phyloP scores from a whole-genome alignment of 1,284 basidiomycete genomes.

The Papiliotrema terrestris region DNA sequence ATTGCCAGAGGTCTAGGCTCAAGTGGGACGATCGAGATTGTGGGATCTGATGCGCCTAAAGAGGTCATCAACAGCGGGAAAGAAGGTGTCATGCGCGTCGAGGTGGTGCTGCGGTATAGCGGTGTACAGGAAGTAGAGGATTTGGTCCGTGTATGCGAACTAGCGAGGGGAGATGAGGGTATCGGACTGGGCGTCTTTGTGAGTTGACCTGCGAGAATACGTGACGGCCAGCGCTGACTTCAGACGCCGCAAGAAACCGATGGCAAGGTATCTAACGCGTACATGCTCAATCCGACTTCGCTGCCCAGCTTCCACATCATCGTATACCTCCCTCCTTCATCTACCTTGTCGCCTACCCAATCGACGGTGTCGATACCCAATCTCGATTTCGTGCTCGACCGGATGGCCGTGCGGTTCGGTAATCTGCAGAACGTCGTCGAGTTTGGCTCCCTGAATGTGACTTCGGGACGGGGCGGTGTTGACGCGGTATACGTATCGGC shows the following conservation, averaged over 20 bases:
- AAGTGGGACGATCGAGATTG: conserved; percentile 40
- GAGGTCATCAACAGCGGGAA: conserved; percentile 27
- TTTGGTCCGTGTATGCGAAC: conserved; percentile 37
- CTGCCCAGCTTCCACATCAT: conserved; percentile 38
- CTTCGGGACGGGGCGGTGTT: conserved; percentile 33
- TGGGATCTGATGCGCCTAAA: conserved; percentile 35
- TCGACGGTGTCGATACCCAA: conserved; percentile 20
- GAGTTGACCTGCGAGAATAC: conserved; percentile 12
- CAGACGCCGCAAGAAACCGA: conserved; percentile 38
- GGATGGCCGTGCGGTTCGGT: conserved; percentile 42
- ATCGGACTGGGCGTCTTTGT: conserved; percentile 46
- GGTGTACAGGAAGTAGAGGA: conserved; percentile 20
- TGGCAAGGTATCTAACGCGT: conserved; percentile 29
- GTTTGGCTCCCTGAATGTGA: conserved; percentile 30
- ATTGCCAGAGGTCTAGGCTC: conserved; percentile 40
- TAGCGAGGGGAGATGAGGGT: conserved; percentile 27
- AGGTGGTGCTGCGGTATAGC: conserved; percentile 38
- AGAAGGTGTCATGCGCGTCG: conserved; percentile 36
- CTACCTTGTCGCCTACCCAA: conserved; percentile 3
- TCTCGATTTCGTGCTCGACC: conserved; percentile 27
- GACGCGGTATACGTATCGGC: conserved; percentile 32
- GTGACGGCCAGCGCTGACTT: conserved; percentile 1
- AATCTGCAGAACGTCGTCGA: conserved; percentile 28
- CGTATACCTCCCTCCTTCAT: conserved; percentile 37
- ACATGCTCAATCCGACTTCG: conserved; percentile 28